Base-by-base conservation (phyloP, 306 rosid species). In the Clitoria ternatea region DNA sequence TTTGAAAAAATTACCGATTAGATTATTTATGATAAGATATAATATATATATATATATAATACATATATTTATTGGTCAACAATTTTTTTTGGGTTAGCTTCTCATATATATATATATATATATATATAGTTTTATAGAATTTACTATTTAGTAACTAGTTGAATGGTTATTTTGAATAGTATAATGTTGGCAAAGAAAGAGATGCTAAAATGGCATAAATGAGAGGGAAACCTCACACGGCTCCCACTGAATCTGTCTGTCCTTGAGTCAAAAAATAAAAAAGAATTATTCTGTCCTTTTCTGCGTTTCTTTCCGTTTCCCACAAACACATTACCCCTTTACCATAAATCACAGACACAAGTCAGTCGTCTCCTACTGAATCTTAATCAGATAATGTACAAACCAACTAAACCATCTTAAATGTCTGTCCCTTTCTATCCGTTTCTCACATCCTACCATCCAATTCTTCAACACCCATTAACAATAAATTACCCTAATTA, bases 401-500 rank as follows among this genome's bases (percentile, higher is more conserved):
- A n/a, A n/a, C n/a, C n/a, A 24, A 20, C 11, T 23, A 70, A 70
- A 59, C 12, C 45, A 77, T 48, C 70, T 47, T 56, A 26, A 24
- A 35, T 63, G 39, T 18, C 47, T 29, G 65, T 63, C 47, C 13
- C 44, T 77, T 32, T 44, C 50, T 6, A 44, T 44, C 22, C 9
- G 22, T 44, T 44, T 44, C 50, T 44, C 9, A 15, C 47, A 30
- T 18, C 4, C 4, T 15, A 27, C 4, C 52, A 61, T 29, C 9
- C 27, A 62, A 26, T 13, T 24, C 4, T 61, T 49, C 61, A 57
- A 24, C 7, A 18, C 44, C n/a, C n/a, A n/a, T n/a, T n/a, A n/a
- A n/a, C n/a, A n/a, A n/a, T n/a, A n/a, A n/a, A n/a, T n/a, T n/a
- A n/a, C n/a, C n/a, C n/a, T n/a, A n/a, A n/a, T n/a, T n/a, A n/a